Evolutionary conservation across 805 yeast species (phyloP), one percentile per base, ranked within the genome.

Genomic region (Lipomyces spencermartinsiae): DNA sequence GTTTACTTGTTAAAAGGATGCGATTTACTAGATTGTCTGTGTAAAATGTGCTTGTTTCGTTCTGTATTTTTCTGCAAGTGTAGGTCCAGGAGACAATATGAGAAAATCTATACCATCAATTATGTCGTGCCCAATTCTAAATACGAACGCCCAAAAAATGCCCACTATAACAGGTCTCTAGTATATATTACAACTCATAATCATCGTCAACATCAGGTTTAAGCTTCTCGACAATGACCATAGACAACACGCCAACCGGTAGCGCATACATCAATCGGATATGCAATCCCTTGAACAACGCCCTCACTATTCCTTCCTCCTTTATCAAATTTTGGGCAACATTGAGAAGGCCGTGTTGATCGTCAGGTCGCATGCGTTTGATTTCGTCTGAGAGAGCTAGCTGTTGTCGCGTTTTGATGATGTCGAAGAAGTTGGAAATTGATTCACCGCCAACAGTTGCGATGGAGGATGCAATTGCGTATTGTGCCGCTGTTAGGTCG

Each of bases 381-480:
- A 81, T 76, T 65, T 81, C 83, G 9, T 77, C 79, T 1, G 83
- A 76, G 59, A 74, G 75, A 4, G 83, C 81, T 57, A 81, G 75
- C 75, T 81, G 84, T 71, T 82, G 84, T 10, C 84, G 74, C n/a
- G 84, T 81, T 66, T 81, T 81, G 37, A 81, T 77, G 14, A 81
- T 80, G 65, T 80, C 83, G 31, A 81, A 69, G 59, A 79, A 79
- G 69, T 81, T 81, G 19, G 83, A 79, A 12, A 70, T 73, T 9
- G 77, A 66, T 22, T 78, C 77, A 1, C 83, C 81, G 9, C 76
- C 66, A 0, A 76, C 62, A 1, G 81, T 77, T 12, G 83, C 83
- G 0, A 66, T 55, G 1, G 81, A 80, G 0, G 83, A 80, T 2
- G 72, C 61, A 4, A 64, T 9, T 1, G 71, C 69, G 56, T 67